Conservation (phyloP, 495 filamentous ascomycete genomes). For the Lophiostoma macrostomum region DNA sequence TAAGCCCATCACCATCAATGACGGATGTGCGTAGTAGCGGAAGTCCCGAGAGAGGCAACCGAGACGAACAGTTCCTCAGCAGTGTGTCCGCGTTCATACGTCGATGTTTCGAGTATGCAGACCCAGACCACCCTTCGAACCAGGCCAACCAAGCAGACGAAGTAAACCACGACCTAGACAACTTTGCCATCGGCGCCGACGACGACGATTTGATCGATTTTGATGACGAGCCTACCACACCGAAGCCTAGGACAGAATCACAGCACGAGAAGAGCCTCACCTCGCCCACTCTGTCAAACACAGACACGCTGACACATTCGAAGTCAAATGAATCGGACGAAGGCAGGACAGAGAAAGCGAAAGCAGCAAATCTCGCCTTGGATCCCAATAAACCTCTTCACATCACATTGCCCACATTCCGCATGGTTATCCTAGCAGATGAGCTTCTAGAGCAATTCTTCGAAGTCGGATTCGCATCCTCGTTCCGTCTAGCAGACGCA, state of each 20-base stretch:
- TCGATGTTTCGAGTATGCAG: conserved; percentile 96
- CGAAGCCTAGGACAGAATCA: conserved; percentile 12
- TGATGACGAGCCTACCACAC: conserved; percentile 33
- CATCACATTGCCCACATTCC: conserved; percentile 96
- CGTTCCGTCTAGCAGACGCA: conserved; percentile 63
- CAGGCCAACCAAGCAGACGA: conserved; percentile 38
- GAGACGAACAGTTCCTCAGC: conserved; percentile 78
- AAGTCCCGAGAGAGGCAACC: conserved; percentile 41
- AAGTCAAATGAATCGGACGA: conserved; percentile 29
- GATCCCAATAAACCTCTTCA: conserved; percentile 89
- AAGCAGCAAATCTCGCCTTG: conserved; percentile 78
- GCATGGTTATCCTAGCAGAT: conserved; percentile 96
- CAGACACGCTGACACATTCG: conserved; percentile 5
- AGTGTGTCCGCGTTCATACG: conserved; percentile 94
- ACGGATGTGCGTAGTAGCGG: conserved; percentile 17
- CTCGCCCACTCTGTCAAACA: conserved; percentile 22
- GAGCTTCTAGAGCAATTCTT: conserved; percentile 96
- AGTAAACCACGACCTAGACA: conserved; percentile 49
- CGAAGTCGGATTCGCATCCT: conserved; percentile 72
- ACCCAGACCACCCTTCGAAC: conserved; percentile 75
- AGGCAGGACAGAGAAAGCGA: conserved; percentile 54
- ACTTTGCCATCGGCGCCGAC: conserved; percentile 79
- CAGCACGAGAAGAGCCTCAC: conserved; percentile 29
- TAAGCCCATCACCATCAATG: conserved; percentile 48
- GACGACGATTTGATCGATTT: conserved; percentile 69